Evolutionary conservation across 163 green algal species (phyloP).

Genomic region (Scenedesmus sp.): DNA sequence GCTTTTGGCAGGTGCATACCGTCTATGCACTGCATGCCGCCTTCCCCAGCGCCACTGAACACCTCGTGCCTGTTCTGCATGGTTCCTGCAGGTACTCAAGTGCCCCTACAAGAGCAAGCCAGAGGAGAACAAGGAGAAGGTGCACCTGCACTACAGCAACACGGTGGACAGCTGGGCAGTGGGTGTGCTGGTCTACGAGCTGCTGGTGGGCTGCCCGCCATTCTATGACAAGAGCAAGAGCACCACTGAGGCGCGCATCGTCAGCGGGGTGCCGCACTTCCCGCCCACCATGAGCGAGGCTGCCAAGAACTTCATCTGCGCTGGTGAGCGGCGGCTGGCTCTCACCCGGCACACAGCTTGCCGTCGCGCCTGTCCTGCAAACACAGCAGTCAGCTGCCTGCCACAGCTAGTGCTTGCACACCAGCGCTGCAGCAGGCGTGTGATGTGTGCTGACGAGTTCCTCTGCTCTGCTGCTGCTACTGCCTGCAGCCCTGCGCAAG

Average conservation of each 20-base stretch:
- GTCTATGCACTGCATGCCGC: background rate
- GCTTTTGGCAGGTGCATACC: no score
- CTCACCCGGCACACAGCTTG: background rate
- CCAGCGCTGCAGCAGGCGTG: background rate
- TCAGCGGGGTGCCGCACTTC: conserved; percentile 66
- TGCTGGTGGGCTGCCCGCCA: conserved; percentile 77
- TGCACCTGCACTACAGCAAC: conserved; percentile 75
- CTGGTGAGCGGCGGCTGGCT: conserved; percentile 10
- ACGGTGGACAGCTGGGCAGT: conserved; percentile 86
- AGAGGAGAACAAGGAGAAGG: conserved; percentile 90
- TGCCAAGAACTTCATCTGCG: conserved; percentile 73
- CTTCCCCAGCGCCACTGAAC: background rate
- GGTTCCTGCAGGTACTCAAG: conserved; percentile 72
- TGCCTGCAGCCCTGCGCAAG: conserved; percentile 71
- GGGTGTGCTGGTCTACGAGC: conserved; percentile 89
- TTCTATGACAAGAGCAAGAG: conserved; percentile 72
- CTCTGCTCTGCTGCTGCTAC: background rate
- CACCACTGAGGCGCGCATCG: conserved; percentile 81
- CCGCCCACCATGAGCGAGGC: conserved; percentile 68
- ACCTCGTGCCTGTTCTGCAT: background rate
- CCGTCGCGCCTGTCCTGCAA: background rate
- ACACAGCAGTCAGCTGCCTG: background rate
- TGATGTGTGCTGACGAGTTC: background rate
- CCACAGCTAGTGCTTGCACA: background rate
- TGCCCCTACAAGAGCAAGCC: conserved; percentile 87